A percentile compares a stretch with the other conserved stretches of the same genome.
phyloP scores from a whole-genome alignment of 306 rosid genomes.

The Castanopsis chinensis region DNA sequence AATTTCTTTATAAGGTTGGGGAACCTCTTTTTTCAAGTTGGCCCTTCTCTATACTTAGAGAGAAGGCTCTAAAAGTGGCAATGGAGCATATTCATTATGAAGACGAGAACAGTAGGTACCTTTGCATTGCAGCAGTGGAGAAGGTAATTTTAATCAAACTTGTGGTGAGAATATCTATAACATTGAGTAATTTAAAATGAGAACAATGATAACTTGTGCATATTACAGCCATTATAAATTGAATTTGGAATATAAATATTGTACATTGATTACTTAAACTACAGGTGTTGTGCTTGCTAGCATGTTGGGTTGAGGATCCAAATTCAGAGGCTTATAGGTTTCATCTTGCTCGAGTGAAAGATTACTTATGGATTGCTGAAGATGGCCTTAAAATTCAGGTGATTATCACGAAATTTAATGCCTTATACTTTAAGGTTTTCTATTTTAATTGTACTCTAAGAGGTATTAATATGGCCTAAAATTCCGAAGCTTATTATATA shows the following conservation, averaged over 20 bases:
- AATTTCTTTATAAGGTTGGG: slow-evolving; percentile 49
- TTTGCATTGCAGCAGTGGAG: slow-evolving; percentile 61
- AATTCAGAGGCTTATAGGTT: slow-evolving; percentile 61
- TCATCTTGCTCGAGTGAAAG: slow-evolving; percentile 66
- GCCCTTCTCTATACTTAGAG: slow-evolving; percentile 53
- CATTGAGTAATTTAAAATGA: too few relatives aligned
- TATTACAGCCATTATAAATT: too few relatives aligned
- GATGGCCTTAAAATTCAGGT: slow-evolving; percentile 79
- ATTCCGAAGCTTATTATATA: too few relatives aligned
- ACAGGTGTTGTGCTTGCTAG: slow-evolving; percentile 50
- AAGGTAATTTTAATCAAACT: slow-evolving; percentile 30
- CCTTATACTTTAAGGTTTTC: too few relatives aligned
- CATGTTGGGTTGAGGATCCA: slow-evolving; percentile 69
- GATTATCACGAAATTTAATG: background rate
- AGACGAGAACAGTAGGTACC: slow-evolving; percentile 56
- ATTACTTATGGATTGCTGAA: slow-evolving; percentile 74
- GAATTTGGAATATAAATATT: too few relatives aligned
- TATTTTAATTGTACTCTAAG: too few relatives aligned
- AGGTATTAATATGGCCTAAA: too few relatives aligned
- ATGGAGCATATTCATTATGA: slow-evolving; percentile 59
- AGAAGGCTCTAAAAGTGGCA: slow-evolving; percentile 45
- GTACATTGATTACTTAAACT: background rate
- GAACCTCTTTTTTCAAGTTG: slow-evolving; percentile 49
- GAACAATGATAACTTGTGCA: too few relatives aligned
- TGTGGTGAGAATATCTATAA: too few relatives aligned